phyloP scores from a whole-genome alignment of 2,329 filamentous ascomycete species.

The Metarhizium humberi region DNA sequence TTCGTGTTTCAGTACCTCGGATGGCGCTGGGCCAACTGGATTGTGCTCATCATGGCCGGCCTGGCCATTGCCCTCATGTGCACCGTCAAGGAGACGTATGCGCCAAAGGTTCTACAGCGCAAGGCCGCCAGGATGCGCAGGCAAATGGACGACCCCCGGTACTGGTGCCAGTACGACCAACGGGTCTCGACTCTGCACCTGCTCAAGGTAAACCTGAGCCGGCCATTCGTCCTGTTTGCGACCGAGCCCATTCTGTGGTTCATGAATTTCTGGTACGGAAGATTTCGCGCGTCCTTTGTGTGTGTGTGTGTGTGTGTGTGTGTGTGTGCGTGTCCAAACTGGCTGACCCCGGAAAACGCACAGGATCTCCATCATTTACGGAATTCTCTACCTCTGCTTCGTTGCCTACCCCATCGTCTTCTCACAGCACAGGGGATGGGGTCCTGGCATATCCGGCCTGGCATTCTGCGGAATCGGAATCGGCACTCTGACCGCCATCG shows the following conservation, averaged over 20 bases:
- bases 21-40: slow-evolving; percentile 85
- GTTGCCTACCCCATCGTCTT: slow-evolving; percentile 86
- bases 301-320: neutral
- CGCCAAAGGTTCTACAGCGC: slow-evolving; percentile 57
- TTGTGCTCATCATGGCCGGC: slow-evolving; percentile 63
- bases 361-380: slow-evolving; percentile 76
- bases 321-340: neutral
- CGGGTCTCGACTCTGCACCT: slow-evolving; percentile 54
- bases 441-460: slow-evolving; percentile 61
- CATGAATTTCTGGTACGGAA: slow-evolving; percentile 52
- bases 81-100: slow-evolving; percentile 66
- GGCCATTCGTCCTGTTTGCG: slow-evolving; percentile 68
- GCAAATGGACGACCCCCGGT: slow-evolving; percentile 60
- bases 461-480: slow-evolving; percentile 65
- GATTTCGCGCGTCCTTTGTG: too few species aligned
- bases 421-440: slow-evolving; percentile 65
- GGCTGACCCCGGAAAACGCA: neutral
- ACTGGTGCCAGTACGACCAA: slow-evolving; percentile 75
- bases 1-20: slow-evolving; percentile 63
- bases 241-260: slow-evolving; percentile 76
- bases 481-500: slow-evolving; percentile 52
- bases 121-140: slow-evolving; percentile 56
- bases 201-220: slow-evolving; percentile 64
- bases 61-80: slow-evolving; percentile 49
- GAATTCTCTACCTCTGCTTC: slow-evolving; percentile 82